Evolutionary conservation across 2,329 filamentous ascomycete species (phyloP).

Genomic region (Fusarium cyanostomum): DNA sequence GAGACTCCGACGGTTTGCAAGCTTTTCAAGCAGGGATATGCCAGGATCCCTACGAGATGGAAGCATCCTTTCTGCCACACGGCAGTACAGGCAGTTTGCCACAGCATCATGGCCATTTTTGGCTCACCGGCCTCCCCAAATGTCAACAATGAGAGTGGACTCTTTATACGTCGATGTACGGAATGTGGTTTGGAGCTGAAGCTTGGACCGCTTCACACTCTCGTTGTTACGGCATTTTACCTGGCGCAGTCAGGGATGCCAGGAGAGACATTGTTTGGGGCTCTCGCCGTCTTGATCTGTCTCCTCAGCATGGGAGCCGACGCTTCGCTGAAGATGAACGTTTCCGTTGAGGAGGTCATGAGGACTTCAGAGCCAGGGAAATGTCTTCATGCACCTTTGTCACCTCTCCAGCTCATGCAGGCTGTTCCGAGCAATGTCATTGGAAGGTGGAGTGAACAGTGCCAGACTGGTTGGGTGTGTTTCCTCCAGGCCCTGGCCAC

Average conservation of each 20-base stretch:
- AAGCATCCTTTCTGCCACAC: slow-evolving; percentile 27
- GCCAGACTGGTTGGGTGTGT: slow-evolving; percentile 2
- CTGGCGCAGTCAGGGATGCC: slow-evolving; percentile 1
- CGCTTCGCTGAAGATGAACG: background rate
- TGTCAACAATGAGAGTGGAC: slow-evolving; percentile 10
- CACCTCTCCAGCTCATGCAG: background rate
- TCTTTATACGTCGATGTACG: slow-evolving; percentile 13
- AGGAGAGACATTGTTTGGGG: slow-evolving; percentile 27
- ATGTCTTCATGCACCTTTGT: slow-evolving; percentile 1
- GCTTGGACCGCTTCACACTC: slow-evolving; percentile 4
- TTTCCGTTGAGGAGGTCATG: slow-evolving; percentile 15
- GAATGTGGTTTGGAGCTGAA: slow-evolving; percentile 17
- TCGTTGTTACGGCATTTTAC: slow-evolving; percentile 15
- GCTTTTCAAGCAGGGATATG: slow-evolving; percentile 6
- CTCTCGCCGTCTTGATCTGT: slow-evolving; percentile 6
- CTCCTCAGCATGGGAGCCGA: background rate
- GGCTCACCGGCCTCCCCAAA: accelerated
- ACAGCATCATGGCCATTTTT: background rate
- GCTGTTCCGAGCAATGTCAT: background rate
- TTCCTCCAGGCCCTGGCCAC: background rate
- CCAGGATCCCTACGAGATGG: slow-evolving; percentile 12
- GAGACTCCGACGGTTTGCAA: background rate
- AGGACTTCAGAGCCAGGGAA: background rate
- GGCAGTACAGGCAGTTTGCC: slow-evolving; percentile 12
- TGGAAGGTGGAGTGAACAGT: background rate